Base-by-base conservation (phyloP, 2,329 filamentous ascomycete species). In the Dendrostoma leiphaemia region DNA sequence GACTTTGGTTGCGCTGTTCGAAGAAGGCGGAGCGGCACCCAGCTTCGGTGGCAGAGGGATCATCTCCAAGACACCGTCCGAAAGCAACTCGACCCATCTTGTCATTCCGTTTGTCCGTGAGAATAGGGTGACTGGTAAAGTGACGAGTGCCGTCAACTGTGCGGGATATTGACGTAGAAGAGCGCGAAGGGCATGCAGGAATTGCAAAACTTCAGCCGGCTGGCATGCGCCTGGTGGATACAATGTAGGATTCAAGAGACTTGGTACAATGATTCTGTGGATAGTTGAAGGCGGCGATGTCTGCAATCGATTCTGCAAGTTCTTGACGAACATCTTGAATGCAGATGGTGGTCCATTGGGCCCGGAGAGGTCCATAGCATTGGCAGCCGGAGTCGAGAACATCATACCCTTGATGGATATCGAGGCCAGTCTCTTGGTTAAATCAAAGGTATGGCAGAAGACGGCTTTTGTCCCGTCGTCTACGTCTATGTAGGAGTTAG, bases 11-110 rank as follows among this genome's bases (percentile, higher is more conserved):
- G 34, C 43, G n/a, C 41, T 44, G 10, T 21, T 44, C 3, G 54
- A 48, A n/a, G 57, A 40, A 12, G 50, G 41, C 10, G 47, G 44
- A 35, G 41, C 60, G 61, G 77, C 67, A 65, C 78, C 71, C 2
- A 76, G 73, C 67, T 73, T 60, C 69, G 83, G 74, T 78, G 87
- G 65, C 76, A 93, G 72, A 73, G 95, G 65, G 26, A 90, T 84
- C 13, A 99, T 78, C 70, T 97, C 92, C 21, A 97, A 74, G 6
- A 96, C 90, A 5, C 91, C 91, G 64, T 99, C 94, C 60, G 79
- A 85, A 1, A 97, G 74, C 2, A 90, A 75, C 67, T 99, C 94
- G 59, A 91, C 86, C 90, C 91, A 96, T 46, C 90, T 84, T 10
- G 90, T 84, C 10, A 97, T 76, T 1, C 90, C 91, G 1, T 86